Percentiles rank a stretch among this genome's conserved stretches.
phyloP scores from a whole-genome alignment of 2,329 filamentous ascomycete species.

The Cladosporium sp. region DNA sequence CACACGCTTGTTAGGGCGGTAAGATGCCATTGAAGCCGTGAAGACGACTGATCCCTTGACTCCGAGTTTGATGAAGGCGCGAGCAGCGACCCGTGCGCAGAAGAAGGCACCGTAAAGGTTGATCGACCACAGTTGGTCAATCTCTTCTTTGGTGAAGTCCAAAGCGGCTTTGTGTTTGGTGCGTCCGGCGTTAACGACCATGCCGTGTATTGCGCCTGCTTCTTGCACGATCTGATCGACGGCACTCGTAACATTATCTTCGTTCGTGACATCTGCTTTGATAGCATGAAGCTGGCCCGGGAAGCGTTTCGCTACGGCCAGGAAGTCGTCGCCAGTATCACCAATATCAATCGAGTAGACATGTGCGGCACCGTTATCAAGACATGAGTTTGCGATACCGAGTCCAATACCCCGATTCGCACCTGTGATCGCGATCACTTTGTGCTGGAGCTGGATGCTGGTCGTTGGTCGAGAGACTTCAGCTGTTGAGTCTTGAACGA shows the following conservation, averaged over 20 bases:
- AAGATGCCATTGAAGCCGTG: slow-evolving; percentile 33
- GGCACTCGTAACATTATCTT: slow-evolving; percentile 17
- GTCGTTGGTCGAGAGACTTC: not conserved
- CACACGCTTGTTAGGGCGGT: slow-evolving; percentile 30
- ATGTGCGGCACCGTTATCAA: slow-evolving; percentile 25
- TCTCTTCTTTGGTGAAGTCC: slow-evolving; percentile 27
- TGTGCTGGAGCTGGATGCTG: slow-evolving; percentile 52
- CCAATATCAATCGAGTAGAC: slow-evolving; percentile 32
- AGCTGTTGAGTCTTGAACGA: not conserved
- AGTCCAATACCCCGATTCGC: slow-evolving; percentile 77
- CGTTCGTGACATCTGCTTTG: slow-evolving; percentile 44
- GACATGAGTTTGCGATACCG: slow-evolving; percentile 29
- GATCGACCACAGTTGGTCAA: slow-evolving; percentile 33
- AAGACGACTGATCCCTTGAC: slow-evolving; percentile 34
- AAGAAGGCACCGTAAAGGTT: slow-evolving; percentile 38
- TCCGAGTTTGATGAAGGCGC: slow-evolving; percentile 30
- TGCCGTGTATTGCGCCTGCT: slow-evolving; percentile 25
- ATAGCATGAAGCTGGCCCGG: slow-evolving; percentile 31
- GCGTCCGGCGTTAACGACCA: slow-evolving; percentile 28
- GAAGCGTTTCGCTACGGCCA: slow-evolving; percentile 22
- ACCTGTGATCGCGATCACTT: slow-evolving; percentile 81
- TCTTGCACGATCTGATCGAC: slow-evolving; percentile 24
- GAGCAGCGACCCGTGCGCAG: slow-evolving; percentile 32
- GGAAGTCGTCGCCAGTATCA: slow-evolving; percentile 29
- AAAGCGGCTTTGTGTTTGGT: slow-evolving; percentile 29